Base-by-base conservation (phyloP, 495 filamentous ascomycete species). In the Friedmanniomyces simplex region DNA sequence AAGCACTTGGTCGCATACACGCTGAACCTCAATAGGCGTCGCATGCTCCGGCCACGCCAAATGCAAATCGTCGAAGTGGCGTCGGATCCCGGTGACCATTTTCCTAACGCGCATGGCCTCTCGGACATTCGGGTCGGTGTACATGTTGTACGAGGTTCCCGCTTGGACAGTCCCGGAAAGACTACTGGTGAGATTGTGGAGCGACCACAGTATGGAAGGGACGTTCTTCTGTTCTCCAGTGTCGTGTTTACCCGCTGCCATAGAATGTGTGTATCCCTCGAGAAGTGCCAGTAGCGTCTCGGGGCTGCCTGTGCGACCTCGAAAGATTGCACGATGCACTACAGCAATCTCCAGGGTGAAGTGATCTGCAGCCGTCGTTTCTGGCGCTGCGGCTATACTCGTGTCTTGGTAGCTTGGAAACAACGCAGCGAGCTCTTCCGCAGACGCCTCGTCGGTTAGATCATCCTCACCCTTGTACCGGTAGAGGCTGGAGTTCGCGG, bases 391-490 rank as follows among this genome's bases (percentile, higher is more conserved):
- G 14, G 39, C 39, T 5, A 13, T 13, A 13, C 14, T 13, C 2
- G 14, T 5, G 14, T 43, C 39, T 5, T 20, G 39, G 14, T 43
- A 16, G 39, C 26, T 42, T 80, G 91, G 91, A 71, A 98, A 97
- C 36, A 96, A 74, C 54, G 82, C 75, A 21, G 83, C 72, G 36
- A 96, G 80, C 43, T 90, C 88, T 51, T 84, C 77, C 50, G 88
- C 83, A n/a, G 79, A 77, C 2, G 30, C 36, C 58, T 86, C 86
- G 53, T 90, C 84, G 57, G 81, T 78, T 39, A 89, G 87, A 46
- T 85, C 83, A 50, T 80, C 73, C 6, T 78, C 82, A 18, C 90
- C 91, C 61, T 79, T 79, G 70, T 89, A 96, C 13, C 81, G 83
- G 69, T 91, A 99, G 22, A 91, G 66, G 48, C 88, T 86, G 14